Conservation (phyloP, 1,284 basidiomycete genomes). For the Boletellus sp. region DNA sequence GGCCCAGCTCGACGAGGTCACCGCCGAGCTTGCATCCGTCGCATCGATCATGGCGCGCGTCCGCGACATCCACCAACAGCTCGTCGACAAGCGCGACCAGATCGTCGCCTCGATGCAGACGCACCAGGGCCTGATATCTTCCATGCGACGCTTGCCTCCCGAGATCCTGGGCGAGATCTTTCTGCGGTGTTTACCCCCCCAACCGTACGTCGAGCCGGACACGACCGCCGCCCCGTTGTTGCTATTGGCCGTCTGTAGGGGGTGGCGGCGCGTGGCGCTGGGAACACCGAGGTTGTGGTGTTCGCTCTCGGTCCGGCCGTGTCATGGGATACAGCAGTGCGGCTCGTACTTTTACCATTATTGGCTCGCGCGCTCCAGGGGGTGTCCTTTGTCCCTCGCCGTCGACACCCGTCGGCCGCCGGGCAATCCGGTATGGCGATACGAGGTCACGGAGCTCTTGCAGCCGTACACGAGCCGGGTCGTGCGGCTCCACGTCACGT, state of each 20-base stretch:
- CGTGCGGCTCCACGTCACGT: conserved; percentile 11
- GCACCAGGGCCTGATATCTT: conserved; percentile 27
- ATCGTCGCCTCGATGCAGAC: conserved; percentile 15
- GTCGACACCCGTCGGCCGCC: conserved; percentile 16
- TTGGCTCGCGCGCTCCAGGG: conserved; percentile 16
- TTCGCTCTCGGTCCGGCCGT: conserved; percentile 18
- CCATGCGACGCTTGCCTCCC: conserved; percentile 31
- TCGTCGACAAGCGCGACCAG: conserved; percentile 17
- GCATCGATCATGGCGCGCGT: conserved; percentile 16
- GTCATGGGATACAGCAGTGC: conserved; percentile 9
- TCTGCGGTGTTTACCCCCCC: conserved; percentile 29
- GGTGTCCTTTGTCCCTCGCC: conserved; percentile 19
- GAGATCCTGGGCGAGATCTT: conserved; percentile 40
- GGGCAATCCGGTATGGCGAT: conserved; percentile 20
- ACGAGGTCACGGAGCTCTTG: conserved; percentile 23
- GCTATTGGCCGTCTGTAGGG: conserved; percentile 17
- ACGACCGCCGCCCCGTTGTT: conserved; percentile 21
- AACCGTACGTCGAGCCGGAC: conserved; percentile 21
- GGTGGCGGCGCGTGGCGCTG: conserved; percentile 24
- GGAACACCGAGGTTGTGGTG: conserved; percentile 24
- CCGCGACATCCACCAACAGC: conserved; percentile 10
- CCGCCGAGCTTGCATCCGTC: conserved; percentile 14
- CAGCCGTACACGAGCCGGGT: conserved; percentile 19
- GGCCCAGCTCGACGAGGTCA: conserved; percentile 19
- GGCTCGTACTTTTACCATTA: conserved; percentile 18